phyloP scores from a whole-genome alignment of 768 basidiomycete genomes.

The Mycena vulgaris region DNA sequence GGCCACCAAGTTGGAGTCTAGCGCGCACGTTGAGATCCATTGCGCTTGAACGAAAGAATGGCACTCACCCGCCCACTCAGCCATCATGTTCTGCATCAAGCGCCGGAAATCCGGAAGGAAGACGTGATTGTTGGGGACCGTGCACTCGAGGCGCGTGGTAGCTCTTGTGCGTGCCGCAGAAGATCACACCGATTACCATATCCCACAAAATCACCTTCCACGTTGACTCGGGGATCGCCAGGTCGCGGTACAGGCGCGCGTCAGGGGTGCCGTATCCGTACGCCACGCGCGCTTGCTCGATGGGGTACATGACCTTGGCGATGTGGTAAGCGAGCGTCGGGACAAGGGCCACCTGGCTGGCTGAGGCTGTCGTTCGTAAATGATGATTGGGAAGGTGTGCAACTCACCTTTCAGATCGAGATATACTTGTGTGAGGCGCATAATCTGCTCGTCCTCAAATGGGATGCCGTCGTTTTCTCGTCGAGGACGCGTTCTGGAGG shows the following conservation, averaged over 20 bases:
- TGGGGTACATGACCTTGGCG: not conserved
- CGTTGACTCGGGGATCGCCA: not conserved
- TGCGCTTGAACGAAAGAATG: not conserved
- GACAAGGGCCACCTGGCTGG: not conserved
- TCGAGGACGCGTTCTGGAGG: constrained; percentile 2
- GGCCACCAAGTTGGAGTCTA: constrained; percentile 29
- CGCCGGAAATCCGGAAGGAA: constrained; percentile 37
- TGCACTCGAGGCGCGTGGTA: constrained; percentile 5
- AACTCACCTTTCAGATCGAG: not conserved
- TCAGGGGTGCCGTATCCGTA: not conserved
- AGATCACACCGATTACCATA: not conserved
- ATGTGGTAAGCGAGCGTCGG: constrained; percentile 7
- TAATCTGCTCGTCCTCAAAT: constrained; percentile 5
- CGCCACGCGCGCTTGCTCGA: not conserved
- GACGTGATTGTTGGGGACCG: constrained; percentile 30
- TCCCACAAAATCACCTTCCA: not conserved
- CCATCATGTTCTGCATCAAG: constrained; percentile 40
- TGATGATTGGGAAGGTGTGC: not conserved
- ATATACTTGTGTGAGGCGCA: not conserved
- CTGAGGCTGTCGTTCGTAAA: not conserved
- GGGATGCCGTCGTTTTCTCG: not conserved
- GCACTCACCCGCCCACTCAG: constrained; percentile 45
- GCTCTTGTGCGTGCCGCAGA: constrained; percentile 12
- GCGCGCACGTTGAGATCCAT: not conserved
- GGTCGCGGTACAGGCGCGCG: constrained; percentile 6